Conservation (phyloP, 1,284 basidiomycete species). For the Blastosporella zonata region DNA sequence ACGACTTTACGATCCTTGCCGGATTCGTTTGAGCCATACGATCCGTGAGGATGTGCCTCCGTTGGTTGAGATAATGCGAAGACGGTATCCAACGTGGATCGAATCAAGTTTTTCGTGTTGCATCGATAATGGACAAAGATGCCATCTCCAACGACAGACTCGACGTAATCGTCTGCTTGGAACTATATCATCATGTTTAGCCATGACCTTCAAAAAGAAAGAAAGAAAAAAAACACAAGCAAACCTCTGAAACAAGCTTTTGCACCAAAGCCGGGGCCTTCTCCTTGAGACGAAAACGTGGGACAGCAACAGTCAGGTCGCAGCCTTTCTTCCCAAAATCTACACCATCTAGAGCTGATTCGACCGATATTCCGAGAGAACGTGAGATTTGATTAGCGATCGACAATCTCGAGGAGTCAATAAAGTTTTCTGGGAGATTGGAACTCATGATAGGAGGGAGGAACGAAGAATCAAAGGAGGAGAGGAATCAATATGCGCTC, state of each 20-base stretch:
- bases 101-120: conserved; percentile 50
- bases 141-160: conserved; percentile 64
- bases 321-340: conserved; percentile 89
- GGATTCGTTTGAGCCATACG: conserved; percentile 69
- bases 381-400: conserved; percentile 11
- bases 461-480: no score
- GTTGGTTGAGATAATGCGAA: conserved; percentile 66
- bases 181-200: conserved; percentile 47
- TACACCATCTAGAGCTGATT: conserved; percentile 48
- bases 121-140: conserved; percentile 83
- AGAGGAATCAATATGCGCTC: no score
- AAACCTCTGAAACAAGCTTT: conserved; percentile 11
- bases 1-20: conserved; percentile 79
- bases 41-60: conserved; percentile 46
- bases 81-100: conserved; percentile 78
- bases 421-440: background rate
- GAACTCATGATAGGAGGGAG: no score
- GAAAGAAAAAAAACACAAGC: background rate
- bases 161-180: conserved; percentile 63
- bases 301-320: conserved; percentile 90
- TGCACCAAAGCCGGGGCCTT: conserved; percentile 41
- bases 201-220: background rate
- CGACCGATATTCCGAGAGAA: background rate
- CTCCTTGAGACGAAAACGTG: conserved; percentile 84
- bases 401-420: conserved; percentile 3